Conservation (phyloP, 345 rosid genomes). For the Linum lewisii region DNA sequence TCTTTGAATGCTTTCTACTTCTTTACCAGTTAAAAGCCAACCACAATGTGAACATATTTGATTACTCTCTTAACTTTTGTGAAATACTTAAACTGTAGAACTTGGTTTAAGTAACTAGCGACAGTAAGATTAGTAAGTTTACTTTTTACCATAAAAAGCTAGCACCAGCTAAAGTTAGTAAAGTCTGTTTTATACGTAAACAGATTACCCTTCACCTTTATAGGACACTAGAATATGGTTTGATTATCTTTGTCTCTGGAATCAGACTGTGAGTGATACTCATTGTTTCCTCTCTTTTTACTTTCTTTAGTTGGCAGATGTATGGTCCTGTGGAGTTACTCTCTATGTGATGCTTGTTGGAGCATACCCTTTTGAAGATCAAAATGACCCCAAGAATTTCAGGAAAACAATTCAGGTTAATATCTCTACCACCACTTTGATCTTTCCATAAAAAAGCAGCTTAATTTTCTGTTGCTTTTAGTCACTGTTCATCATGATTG, state of each 20-base stretch:
- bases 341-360: constrained; percentile 5
- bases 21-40: neutral
- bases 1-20: neutral
- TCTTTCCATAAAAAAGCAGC: neutral
- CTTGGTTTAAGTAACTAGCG: too few relatives aligned
- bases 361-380: constrained; percentile 9
- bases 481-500: neutral
- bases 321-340: constrained; percentile 6
- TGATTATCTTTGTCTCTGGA: too few relatives aligned
- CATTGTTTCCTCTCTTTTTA: neutral
- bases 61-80: too few relatives aligned
- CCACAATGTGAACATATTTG: too few relatives aligned
- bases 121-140: too few relatives aligned
- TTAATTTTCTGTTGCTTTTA: neutral
- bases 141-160: too few relatives aligned
- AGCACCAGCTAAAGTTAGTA: too few relatives aligned
- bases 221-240: too few relatives aligned
- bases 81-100: too few relatives aligned
- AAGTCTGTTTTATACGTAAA: too few relatives aligned
- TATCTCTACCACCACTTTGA: neutral
- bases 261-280: neutral
- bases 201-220: too few relatives aligned
- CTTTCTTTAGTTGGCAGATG: constrained; percentile 3
- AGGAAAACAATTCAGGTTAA: neutral
- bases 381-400: constrained; percentile 3